Evolutionary conservation across 331 rosid genomes (phyloP), one percentile per base, ranked within the genome.

Genomic region (Prunus yedoensis): DNA sequence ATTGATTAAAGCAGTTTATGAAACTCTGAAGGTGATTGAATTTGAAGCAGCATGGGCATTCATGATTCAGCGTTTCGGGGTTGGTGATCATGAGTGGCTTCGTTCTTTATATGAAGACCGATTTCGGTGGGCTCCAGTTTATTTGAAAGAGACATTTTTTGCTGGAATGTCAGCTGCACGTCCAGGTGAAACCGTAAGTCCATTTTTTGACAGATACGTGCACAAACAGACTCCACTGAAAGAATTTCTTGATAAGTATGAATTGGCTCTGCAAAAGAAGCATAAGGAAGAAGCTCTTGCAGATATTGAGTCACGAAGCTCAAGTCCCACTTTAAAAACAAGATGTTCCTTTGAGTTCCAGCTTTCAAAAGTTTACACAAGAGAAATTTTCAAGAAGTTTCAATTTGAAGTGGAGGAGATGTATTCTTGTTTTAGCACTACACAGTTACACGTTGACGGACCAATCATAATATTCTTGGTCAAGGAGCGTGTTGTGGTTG

Each of bases 181-280:
- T 58, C 85, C 83, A n/a, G 85, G 88, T 74, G 98, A 94, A 85
- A 83, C 78, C 66, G 59, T 86, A 61, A 77, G 59, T 81, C 98
- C 98, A 0, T 90, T 90, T 78, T 94, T 94, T 32, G 90, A 90
- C 67, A 90, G 80, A 80, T 94, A 90, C 43, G 93, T 94, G 79
- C 97, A 91, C 84, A 94, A 90, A 81, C 97, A 94, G 68, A 94
- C 98, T 60, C 93, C 97, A 43, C 83, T 94, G 80, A 94, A 94
- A 80, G 98, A 94, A 71, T 94, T 94, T 87, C 97, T 94, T 23
- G 98, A 94, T 73, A 94, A 90, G 84, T 94, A 94, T 52, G 98
- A 94, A 86, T 75, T 91, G 63, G 97, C 97, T 52, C 90, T 90
- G 54, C 90, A 90, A 41, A 94, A 91, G 91, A 94, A 86, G 83